These are phyloP conservation scores for Nasturtium officinale DNA, from an alignment of 345 rosid genomes.

Conservation along the genomic window DNA sequence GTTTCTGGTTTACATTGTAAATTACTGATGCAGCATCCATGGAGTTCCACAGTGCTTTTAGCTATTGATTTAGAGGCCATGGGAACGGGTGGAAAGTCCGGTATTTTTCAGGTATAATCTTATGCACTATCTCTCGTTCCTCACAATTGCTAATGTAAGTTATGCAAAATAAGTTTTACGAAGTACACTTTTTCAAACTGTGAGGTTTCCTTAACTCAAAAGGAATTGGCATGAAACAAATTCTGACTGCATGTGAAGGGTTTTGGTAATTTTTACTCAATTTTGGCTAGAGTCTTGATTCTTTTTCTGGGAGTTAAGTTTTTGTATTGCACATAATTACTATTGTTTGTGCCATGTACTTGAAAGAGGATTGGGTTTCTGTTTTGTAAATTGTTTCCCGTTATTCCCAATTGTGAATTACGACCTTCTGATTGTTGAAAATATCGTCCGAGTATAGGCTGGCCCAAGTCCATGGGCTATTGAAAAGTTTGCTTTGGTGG, in stretches of 20 bases:
- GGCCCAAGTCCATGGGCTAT: conserved; percentile 93
- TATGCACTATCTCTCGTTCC: conserved; percentile 4
- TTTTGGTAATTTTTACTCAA: not conserved
- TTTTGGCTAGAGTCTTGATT: conserved; percentile 7
- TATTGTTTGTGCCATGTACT: not conserved
- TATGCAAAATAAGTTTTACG: no score
- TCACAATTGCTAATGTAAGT: not conserved
- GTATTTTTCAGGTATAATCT: conserved; percentile 76
- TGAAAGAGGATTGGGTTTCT: not conserved
- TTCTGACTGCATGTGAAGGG: not conserved
- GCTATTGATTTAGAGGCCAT: conserved; percentile 96
- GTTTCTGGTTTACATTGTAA: conserved; percentile 30
- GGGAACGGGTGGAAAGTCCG: conserved; percentile 92
- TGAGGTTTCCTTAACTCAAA: not conserved
- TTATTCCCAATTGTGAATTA: not conserved
- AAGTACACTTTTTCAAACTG: conserved; percentile 1
- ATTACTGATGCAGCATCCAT: conserved; percentile 74
- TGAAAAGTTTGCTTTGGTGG: conserved; percentile 78
- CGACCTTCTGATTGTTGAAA: conserved; percentile 19
- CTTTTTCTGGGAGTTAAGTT: not conserved
- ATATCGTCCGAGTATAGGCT: conserved; percentile 51
- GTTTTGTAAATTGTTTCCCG: not conserved
- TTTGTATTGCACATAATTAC: not conserved
- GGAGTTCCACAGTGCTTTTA: conserved; percentile 71
- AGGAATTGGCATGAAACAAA: not conserved